phyloP scores from a whole-genome alignment of 2,329 filamentous ascomycete species.

The Aphanoascus verrucosus region DNA sequence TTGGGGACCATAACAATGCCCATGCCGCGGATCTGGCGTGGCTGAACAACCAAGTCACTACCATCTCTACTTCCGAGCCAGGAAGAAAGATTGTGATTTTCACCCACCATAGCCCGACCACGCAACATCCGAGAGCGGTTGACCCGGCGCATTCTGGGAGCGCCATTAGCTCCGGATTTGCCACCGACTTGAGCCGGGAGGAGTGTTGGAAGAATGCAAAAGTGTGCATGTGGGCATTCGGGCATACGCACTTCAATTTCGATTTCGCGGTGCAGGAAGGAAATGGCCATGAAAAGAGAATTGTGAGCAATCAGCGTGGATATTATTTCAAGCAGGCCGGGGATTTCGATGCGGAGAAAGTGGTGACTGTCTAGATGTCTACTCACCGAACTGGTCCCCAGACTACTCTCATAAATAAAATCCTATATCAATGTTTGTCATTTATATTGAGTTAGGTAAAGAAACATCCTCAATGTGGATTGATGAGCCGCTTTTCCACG shows the following conservation, averaged over 20 bases:
- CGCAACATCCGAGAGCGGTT: constrained; percentile 19
- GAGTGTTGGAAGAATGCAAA: constrained; percentile 29
- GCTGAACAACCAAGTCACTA: constrained; percentile 31
- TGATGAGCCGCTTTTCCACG: no score
- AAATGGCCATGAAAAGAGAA: constrained; percentile 20
- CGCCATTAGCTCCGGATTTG: constrained; percentile 29
- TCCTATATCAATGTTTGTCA: not conserved
- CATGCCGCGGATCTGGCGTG: constrained; percentile 29
- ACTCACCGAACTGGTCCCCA: not conserved
- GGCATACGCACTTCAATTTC: constrained; percentile 41
- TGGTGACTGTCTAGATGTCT: not conserved
- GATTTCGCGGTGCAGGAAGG: constrained; percentile 21
- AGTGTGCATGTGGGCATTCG: constrained; percentile 39
- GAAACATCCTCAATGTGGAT: no score
- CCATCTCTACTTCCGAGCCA: constrained; percentile 24
- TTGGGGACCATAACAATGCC: constrained; percentile 24
- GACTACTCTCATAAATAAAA: not conserved
- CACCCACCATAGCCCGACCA: constrained; percentile 30
- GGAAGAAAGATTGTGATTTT: constrained; percentile 30
- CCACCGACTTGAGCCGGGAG: constrained; percentile 33
- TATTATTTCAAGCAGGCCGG: constrained; percentile 26
- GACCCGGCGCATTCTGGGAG: constrained; percentile 27
- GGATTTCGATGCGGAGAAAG: constrained; percentile 27
- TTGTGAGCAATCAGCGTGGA: constrained; percentile 29
- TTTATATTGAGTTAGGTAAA: no score